phyloP scores from a whole-genome alignment of 2,329 filamentous ascomycete species.

The Zymoseptoria brevis region DNA sequence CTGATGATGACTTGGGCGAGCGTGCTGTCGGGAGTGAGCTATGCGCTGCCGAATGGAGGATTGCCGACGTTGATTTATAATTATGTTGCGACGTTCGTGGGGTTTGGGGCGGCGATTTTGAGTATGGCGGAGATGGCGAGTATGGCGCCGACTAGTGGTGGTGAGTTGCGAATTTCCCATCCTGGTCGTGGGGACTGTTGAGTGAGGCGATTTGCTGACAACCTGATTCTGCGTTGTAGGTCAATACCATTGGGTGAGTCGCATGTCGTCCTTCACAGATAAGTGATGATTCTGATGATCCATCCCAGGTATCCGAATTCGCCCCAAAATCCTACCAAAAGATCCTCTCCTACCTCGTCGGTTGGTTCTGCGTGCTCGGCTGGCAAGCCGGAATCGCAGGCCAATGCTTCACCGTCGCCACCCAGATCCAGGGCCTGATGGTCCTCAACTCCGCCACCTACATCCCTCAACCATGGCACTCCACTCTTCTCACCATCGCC shows the following conservation, averaged over 20 bases:
- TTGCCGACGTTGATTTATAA: slow-evolving; percentile 22
- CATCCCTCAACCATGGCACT: slow-evolving; percentile 37
- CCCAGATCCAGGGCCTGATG: slow-evolving; percentile 39
- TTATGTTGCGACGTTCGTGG: slow-evolving; percentile 16
- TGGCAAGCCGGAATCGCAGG: slow-evolving; percentile 36
- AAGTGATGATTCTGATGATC: slow-evolving; percentile 20
- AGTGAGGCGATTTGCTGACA: background rate
- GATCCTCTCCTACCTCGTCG: slow-evolving; percentile 36
- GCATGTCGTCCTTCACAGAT: background rate
- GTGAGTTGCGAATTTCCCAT: slow-evolving; percentile 5
- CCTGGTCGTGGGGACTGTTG: background rate
- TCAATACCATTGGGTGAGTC: slow-evolving; percentile 10
- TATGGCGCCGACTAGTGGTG: slow-evolving; percentile 31
- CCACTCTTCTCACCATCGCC: slow-evolving; percentile 33
- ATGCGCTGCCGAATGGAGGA: slow-evolving; percentile 22
- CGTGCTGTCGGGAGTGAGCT: slow-evolving; percentile 13
- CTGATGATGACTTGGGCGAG: slow-evolving; percentile 27
- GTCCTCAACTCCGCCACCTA: slow-evolving; percentile 38
- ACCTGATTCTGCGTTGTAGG: background rate
- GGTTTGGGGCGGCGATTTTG: slow-evolving; percentile 16
- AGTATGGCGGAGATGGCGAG: slow-evolving; percentile 21
- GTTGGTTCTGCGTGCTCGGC: slow-evolving; percentile 35
- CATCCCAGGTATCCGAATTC: slow-evolving; percentile 33
- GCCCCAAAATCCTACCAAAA: slow-evolving; percentile 35
- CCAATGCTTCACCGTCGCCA: slow-evolving; percentile 38